Conservation (phyloP, 192 early-diverging fungal genomes). For the Entrophospora sp. region DNA sequence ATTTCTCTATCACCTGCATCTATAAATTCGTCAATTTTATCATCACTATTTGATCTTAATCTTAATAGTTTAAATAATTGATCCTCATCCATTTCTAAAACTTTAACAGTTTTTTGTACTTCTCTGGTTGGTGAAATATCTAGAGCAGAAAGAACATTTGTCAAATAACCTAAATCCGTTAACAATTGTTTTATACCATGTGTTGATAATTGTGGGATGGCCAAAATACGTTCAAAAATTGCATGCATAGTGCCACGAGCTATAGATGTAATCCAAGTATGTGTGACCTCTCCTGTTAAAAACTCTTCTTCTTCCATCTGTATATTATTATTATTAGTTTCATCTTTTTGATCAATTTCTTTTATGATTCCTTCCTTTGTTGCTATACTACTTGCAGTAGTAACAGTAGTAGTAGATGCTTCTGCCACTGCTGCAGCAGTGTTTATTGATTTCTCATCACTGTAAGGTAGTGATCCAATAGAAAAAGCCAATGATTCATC, state of each 20-base stretch:
- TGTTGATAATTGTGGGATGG: conserved; percentile 13
- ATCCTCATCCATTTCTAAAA: conserved; percentile 15
- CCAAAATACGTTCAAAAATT: conserved; percentile 22
- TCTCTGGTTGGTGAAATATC: conserved; percentile 1
- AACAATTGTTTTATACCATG: conserved; percentile 9
- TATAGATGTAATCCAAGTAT: conserved; percentile 63
- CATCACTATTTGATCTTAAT: not conserved
- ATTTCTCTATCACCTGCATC: conserved; percentile 2
- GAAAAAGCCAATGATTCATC: conserved; percentile 42
- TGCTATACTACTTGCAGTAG: not conserved
- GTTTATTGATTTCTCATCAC: conserved; percentile 20
- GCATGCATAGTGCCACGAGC: conserved; percentile 50
- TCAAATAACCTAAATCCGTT: conserved; percentile 16
- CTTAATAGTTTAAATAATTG: not conserved
- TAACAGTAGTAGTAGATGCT: not conserved
- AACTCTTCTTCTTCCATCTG: conserved; percentile 28
- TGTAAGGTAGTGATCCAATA: conserved; percentile 34
- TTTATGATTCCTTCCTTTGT: conserved; percentile 15
- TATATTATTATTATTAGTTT: no score
- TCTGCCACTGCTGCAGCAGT: not conserved
- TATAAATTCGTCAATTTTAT: not conserved
- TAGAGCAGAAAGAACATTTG: conserved; percentile 4
- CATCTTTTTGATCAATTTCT: conserved; percentile 7
- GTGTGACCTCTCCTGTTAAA: conserved; percentile 38
- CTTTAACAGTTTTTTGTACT: not conserved